Percentiles rank a stretch among this genome's conserved stretches.
Conservation (phyloP, 257 asterid genomes). For the Cordia subcordata region DNA sequence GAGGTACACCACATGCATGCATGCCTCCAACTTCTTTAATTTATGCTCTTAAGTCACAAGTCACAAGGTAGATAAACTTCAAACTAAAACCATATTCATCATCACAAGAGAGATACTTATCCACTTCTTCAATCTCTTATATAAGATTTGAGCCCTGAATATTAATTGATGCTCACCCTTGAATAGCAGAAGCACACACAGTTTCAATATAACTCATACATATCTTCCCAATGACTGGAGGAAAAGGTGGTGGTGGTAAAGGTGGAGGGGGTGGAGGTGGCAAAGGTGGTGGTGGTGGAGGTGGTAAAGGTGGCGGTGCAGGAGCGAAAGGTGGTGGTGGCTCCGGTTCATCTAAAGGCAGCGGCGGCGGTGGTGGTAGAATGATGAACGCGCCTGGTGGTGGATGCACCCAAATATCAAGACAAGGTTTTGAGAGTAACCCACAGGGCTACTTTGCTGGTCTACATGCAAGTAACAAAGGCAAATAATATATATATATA, state of each 20-base stretch:
- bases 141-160: no score
- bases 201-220: background rate
- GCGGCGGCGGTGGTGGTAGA: slow-evolving; percentile 12
- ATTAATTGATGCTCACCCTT: no score
- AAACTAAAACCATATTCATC: no score
- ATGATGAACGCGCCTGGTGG: slow-evolving; percentile 32
- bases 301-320: background rate
- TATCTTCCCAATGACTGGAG: background rate
- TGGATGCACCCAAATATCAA: slow-evolving; percentile 13
- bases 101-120: no score
- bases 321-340: slow-evolving; percentile 7
- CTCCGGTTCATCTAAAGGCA: background rate
- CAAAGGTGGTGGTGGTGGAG: background rate
- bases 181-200: background rate
- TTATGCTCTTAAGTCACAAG: no score
- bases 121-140: background rate
- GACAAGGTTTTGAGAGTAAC: slow-evolving; percentile 28
- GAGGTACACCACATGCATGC: background rate
- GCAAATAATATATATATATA: background rate
- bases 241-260: background rate
- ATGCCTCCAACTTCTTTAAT: background rate
- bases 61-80: background rate
- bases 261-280: background rate
- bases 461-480: slow-evolving; percentile 10
- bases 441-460: slow-evolving; percentile 29